Base-by-base conservation (phyloP, 495 filamentous ascomycete genomes). In the Chlorociboria aeruginascens region DNA sequence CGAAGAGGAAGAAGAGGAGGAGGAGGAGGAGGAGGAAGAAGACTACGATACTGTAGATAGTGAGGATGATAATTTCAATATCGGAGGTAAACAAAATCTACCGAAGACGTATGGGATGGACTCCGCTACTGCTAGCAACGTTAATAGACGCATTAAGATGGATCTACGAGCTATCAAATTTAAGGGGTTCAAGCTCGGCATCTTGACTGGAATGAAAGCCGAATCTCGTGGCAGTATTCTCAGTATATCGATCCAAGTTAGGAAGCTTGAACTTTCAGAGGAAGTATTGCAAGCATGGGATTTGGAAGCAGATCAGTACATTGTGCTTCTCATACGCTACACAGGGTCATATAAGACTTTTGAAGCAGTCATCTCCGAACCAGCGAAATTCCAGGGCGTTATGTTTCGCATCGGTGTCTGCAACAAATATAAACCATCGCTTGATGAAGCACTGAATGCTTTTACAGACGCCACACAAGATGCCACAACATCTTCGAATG, bases 221-320 rank as follows among this genome's bases (percentile, higher is more conserved):
- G 57, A 59, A 7, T 45, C 52, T 0, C 36, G 44, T 12, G 57
- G 66, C 8, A 76, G 71, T 33, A 70, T 73, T 17, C 54, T 87
- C 43, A 81, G 76, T 31, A 50, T 94, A 7, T 82, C 82, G 0
- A 72, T 83, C 39, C 79, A 79, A 1, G 73, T 87, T 41, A 64
- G 67, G 0, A 83, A 83, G 51, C 72, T 95, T 2, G 81, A 73
- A 1, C 76, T 97, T 28, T 87, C 87, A 2, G 71, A 83, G 28
- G 85, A 89, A 51, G 83, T 77, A 1, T 71, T 83, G 63, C 72
- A 78, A 52, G 83, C 86, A 11, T 97, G 90, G 90, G 69, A 80
- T 43, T 61, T 97, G 13, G 57, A 73, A 11, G 60, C 66, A 0
- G 61, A 66, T 0, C 79, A 93, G 25, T 92, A 92, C 56, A 60